Conservation (phyloP, 257 asterid genomes). For the Voacanga thouarsii region DNA sequence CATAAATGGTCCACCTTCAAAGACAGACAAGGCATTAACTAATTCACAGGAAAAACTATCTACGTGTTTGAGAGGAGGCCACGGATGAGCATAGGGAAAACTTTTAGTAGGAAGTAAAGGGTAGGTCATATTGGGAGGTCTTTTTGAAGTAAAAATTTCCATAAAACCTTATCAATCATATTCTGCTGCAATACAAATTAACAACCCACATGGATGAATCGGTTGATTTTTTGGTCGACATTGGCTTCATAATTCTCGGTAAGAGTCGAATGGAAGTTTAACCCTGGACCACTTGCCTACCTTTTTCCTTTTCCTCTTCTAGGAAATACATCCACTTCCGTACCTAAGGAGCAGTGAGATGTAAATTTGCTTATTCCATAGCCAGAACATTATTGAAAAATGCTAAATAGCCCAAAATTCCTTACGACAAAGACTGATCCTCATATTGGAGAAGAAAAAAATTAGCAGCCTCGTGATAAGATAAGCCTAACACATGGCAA, state of each 20-base stretch:
- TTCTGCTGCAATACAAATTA: constrained; percentile 19
- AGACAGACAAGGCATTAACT: no score
- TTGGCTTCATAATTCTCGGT: background rate
- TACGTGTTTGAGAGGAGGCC: background rate
- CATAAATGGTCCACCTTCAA: no score
- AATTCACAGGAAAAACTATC: no score
- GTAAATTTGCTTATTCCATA: no score
- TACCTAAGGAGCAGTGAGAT: background rate
- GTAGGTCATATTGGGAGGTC: background rate
- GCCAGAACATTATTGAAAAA: no score
- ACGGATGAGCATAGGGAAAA: background rate
- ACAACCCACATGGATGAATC: constrained; percentile 15
- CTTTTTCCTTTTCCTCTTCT: background rate
- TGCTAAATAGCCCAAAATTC: no score
- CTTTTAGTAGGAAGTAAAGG: no score
- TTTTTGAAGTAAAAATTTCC: constrained; percentile 6
- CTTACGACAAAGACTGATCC: no score
- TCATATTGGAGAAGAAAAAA: no score
- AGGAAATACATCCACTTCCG: background rate
- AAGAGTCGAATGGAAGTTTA: constrained; percentile 1
- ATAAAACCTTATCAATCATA: constrained; percentile 14
- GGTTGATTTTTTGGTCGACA: constrained; percentile 1
- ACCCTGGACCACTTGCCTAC: constrained; percentile 10
- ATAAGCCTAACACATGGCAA: background rate
- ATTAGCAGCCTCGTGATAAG: no score